These are phyloP conservation scores for Ogataea nonfermentans DNA, from an alignment of 805 yeast genomes.

Conservation along the genomic window DNA sequence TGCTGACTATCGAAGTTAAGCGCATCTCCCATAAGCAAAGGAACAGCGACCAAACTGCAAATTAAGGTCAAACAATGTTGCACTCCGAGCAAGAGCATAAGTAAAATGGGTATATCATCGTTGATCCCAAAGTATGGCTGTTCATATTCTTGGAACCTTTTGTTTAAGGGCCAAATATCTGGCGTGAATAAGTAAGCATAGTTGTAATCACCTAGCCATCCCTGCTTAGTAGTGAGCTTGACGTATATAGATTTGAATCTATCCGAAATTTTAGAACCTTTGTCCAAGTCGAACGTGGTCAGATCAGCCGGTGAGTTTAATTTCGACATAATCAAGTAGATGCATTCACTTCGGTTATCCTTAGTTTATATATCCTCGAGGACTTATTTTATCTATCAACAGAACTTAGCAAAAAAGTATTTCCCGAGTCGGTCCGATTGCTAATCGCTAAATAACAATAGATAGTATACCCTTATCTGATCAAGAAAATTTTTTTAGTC, in stretches of 20 bases:
- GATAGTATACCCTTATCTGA: neutral
- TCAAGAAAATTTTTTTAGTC: too few species aligned
- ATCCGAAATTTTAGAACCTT: neutral
- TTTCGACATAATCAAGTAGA: too few species aligned
- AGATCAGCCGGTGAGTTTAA: too few species aligned
- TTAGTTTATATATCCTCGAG: too few species aligned
- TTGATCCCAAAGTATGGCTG: conserved; percentile 76
- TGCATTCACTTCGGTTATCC: too few species aligned
- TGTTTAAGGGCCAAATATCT: conserved; percentile 56
- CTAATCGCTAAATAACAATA: neutral
- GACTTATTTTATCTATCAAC: too few species aligned
- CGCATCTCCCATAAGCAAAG: conserved; percentile 57
- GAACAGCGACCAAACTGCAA: conserved; percentile 80
- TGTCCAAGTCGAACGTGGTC: neutral
- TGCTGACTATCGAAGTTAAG: conserved; percentile 49
- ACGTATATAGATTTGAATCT: neutral
- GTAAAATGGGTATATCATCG: conserved; percentile 64
- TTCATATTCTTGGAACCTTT: conserved; percentile 40
- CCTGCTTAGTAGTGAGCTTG: conserved; percentile 40
- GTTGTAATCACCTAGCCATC: conserved; percentile 75
- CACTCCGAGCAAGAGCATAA: conserved; percentile 68
- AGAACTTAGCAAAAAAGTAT: too few species aligned
- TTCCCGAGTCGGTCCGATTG: conserved; percentile 6
- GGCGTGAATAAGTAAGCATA: conserved; percentile 74
- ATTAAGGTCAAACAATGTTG: conserved; percentile 81